Evolutionary conservation across 768 basidiomycete species (phyloP).

Genomic region (Amanita fuliginea): DNA sequence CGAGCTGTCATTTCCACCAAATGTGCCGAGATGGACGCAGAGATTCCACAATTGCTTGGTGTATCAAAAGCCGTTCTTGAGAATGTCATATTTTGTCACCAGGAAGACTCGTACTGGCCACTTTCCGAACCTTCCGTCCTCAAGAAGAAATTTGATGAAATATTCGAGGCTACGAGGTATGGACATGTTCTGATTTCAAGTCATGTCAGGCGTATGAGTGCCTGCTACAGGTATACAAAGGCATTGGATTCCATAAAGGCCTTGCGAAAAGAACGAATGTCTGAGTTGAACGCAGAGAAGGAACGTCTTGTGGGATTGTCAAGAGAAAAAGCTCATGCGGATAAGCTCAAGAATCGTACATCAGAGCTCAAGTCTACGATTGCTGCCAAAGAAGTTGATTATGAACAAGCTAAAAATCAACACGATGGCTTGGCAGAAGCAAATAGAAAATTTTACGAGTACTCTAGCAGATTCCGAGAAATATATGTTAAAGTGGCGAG

Average conservation of each 20-base stretch:
- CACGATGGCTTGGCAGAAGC: constrained; percentile 55
- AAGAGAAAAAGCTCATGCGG: constrained; percentile 76
- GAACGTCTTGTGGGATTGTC: constrained; percentile 72
- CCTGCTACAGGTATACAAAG: constrained; percentile 73
- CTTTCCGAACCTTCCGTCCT: constrained; percentile 80
- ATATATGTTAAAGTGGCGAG: constrained; percentile 62
- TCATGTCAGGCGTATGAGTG: neutral
- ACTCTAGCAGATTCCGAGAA: constrained; percentile 78
- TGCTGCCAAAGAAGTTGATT: constrained; percentile 59
- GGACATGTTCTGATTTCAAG: constrained; percentile 9
- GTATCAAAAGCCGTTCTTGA: constrained; percentile 98
- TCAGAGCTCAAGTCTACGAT: constrained; percentile 50
- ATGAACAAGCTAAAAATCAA: constrained; percentile 56
- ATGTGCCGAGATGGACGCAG: constrained; percentile 92
- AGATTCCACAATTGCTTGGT: constrained; percentile 87
- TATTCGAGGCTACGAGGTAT: constrained; percentile 95
- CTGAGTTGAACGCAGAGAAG: constrained; percentile 89
- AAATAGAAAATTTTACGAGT: constrained; percentile 76
- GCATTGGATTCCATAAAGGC: constrained; percentile 87
- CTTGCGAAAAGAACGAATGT: constrained; percentile 81
- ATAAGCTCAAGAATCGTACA: constrained; percentile 65
- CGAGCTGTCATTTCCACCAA: constrained; percentile 90
- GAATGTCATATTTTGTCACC: constrained; percentile 99
- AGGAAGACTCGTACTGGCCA: constrained; percentile 99
- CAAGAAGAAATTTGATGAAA: constrained; percentile 99